phyloP scores from a whole-genome alignment of 306 rosid genomes.

The Cicer cuneatum region DNA sequence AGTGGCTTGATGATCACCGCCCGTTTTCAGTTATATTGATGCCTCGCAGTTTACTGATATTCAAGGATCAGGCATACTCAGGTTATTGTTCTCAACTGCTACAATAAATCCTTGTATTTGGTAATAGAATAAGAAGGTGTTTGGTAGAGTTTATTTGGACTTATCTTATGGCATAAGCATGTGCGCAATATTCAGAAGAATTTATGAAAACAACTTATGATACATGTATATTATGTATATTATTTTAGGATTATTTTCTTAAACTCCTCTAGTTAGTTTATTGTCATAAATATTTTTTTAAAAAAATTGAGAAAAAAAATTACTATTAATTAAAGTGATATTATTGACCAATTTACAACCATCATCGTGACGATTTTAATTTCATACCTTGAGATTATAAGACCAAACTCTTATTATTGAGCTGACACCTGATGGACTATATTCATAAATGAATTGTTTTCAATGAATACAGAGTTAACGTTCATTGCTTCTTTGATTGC shows the following conservation, averaged over 20 bases:
- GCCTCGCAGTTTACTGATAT: constrained; percentile 86
- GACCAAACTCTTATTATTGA: too few relatives aligned
- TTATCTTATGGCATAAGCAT: not conserved
- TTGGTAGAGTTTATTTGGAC: not conserved
- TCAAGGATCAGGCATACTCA: constrained; percentile 83
- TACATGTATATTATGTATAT: not conserved
- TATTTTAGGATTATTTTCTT: not conserved
- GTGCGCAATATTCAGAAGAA: too few relatives aligned
- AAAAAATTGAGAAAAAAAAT: too few relatives aligned
- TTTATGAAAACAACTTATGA: not conserved
- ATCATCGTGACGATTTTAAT: too few relatives aligned
- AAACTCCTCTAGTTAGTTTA: not conserved
- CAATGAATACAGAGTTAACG: not conserved
- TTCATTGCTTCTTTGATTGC: not conserved
- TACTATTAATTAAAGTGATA: too few relatives aligned
- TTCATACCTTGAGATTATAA: too few relatives aligned
- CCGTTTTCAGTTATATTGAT: constrained; percentile 69
- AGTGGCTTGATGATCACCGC: constrained; percentile 53
- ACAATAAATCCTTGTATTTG: not conserved
- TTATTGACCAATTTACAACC: too few relatives aligned
- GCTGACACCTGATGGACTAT: too few relatives aligned
- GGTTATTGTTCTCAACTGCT: constrained; percentile 56
- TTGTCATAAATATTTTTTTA: too few relatives aligned
- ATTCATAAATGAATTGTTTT: not conserved
- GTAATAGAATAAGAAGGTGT: not conserved